Conservation (phyloP, 2,329 filamentous ascomycete species). For the Neonectria faginata region DNA sequence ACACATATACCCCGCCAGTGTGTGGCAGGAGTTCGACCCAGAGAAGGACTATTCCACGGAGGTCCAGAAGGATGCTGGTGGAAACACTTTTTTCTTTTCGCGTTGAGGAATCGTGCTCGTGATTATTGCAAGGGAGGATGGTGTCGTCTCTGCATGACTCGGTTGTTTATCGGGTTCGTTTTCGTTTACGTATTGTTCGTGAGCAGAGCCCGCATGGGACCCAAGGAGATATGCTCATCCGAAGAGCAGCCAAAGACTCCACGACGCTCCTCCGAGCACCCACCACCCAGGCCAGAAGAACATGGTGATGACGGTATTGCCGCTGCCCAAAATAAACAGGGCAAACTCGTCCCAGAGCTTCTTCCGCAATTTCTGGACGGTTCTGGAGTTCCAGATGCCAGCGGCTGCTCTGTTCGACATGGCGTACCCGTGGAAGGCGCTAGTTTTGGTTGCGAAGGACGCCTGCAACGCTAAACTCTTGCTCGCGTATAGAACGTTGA, state of each 20-base stretch:
- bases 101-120: slow-evolving; percentile 45
- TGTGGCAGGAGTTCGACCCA: slow-evolving; percentile 95
- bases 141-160: slow-evolving; percentile 15
- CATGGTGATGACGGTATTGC: slow-evolving; percentile 61
- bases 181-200: slow-evolving; percentile 20
- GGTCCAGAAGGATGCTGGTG: slow-evolving; percentile 84
- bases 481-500: slow-evolving; percentile 40
- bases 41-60: slow-evolving; percentile 85
- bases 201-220: slow-evolving; percentile 19
- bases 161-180: slow-evolving; percentile 22
- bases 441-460: slow-evolving; percentile 46
- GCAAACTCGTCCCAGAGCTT: slow-evolving; percentile 65
- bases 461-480: slow-evolving; percentile 44
- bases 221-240: slow-evolving; percentile 45
- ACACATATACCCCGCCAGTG: slow-evolving; percentile 95
- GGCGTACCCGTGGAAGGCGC: slow-evolving; percentile 46
- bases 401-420: slow-evolving; percentile 46
- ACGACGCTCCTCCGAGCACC: slow-evolving; percentile 55
- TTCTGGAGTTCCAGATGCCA: slow-evolving; percentile 54
- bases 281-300: slow-evolving; percentile 71
- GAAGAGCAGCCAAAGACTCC: slow-evolving; percentile 50
- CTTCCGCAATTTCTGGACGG: slow-evolving; percentile 54
- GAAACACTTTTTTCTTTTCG: slow-evolving; percentile 93
- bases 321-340: slow-evolving; percentile 62
- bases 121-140: slow-evolving; percentile 9